phyloP scores from a whole-genome alignment of 192 early-diverging fungal genomes.

The Helicostylum pulchrum region DNA sequence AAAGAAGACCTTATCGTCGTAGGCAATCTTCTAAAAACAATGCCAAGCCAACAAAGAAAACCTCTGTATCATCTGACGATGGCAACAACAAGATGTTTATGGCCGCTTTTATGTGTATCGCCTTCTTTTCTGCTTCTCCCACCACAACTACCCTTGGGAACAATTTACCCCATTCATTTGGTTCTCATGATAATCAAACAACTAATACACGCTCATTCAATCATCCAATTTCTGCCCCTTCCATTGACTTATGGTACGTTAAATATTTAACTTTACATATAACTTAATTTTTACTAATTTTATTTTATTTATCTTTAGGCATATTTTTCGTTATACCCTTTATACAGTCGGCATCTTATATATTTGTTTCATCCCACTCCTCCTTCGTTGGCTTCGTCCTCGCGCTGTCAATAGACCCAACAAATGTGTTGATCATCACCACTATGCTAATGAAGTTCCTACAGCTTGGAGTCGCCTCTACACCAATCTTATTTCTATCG shows the following conservation, averaged over 20 bases:
- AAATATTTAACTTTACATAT: neutral
- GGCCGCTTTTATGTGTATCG: conserved; percentile 17
- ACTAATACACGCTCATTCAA: neutral
- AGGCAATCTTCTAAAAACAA: conserved; percentile 11
- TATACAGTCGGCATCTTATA: conserved; percentile 15
- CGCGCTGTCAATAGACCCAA: neutral
- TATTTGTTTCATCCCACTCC: conserved; percentile 8
- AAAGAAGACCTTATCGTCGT: conserved; percentile 22
- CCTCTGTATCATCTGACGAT: neutral
- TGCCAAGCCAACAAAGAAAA: neutral
- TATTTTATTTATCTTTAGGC: conserved; percentile 5
- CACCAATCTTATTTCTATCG: conserved; percentile 1
- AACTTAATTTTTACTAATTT: neutral
- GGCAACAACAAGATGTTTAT: conserved; percentile 15
- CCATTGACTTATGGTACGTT: conserved; percentile 10
- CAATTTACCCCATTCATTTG: neutral
- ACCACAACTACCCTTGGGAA: neutral
- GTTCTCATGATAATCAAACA: neutral
- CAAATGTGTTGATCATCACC: conserved; percentile 12
- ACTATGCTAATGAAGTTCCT: conserved; percentile 18
- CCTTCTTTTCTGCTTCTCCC: conserved; percentile 12
- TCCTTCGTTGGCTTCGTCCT: conserved; percentile 11
- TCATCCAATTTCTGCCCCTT: neutral
- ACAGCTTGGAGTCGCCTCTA: conserved; percentile 10
- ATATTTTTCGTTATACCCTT: conserved; percentile 10